phyloP scores from a whole-genome alignment of 495 filamentous ascomycete genomes.

The Penicillium antarcticum region DNA sequence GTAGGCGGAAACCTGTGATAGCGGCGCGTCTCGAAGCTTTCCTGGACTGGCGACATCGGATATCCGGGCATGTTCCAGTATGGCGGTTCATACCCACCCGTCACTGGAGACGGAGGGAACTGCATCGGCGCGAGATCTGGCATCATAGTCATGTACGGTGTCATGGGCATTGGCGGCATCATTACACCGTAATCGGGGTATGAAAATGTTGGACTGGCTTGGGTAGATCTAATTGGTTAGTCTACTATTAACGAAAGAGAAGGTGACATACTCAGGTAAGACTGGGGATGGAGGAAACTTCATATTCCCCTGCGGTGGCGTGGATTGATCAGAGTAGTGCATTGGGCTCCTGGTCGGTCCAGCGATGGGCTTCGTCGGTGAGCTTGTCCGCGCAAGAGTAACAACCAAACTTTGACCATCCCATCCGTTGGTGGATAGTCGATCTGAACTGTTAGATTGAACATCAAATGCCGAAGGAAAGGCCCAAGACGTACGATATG shows the following conservation, averaged over 20 bases:
- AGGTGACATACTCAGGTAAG: conserved; percentile 33
- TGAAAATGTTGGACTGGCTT: conserved; percentile 23
- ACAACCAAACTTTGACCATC: conserved; percentile 45
- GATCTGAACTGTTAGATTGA: conserved; percentile 26
- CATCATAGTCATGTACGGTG: conserved; percentile 32
- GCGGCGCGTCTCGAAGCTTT: too few species aligned
- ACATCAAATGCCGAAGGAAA: neutral
- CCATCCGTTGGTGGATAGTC: conserved; percentile 44
- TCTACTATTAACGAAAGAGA: neutral
- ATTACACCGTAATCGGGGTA: conserved; percentile 31
- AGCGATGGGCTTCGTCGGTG: conserved; percentile 42
- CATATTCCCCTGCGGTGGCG: conserved; percentile 32
- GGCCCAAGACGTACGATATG: conserved; percentile 35
- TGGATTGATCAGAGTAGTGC: conserved; percentile 32
- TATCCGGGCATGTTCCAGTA: conserved; percentile 33
- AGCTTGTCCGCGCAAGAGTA: conserved; percentile 41
- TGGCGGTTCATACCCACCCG: conserved; percentile 28
- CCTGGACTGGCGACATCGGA: conserved; percentile 25
- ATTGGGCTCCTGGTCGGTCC: conserved; percentile 43
- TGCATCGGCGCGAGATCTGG: conserved; percentile 26
- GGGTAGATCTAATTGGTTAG: conserved; percentile 23
- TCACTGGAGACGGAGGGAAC: conserved; percentile 30
- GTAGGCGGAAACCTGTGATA: conserved; percentile 2
- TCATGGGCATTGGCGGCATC: conserved; percentile 24
- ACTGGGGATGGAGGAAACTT: conserved; percentile 37